These are phyloP conservation scores for Euphrasia arctica DNA, from an alignment of 305 asterid genomes.

Conservation along the genomic window DNA sequence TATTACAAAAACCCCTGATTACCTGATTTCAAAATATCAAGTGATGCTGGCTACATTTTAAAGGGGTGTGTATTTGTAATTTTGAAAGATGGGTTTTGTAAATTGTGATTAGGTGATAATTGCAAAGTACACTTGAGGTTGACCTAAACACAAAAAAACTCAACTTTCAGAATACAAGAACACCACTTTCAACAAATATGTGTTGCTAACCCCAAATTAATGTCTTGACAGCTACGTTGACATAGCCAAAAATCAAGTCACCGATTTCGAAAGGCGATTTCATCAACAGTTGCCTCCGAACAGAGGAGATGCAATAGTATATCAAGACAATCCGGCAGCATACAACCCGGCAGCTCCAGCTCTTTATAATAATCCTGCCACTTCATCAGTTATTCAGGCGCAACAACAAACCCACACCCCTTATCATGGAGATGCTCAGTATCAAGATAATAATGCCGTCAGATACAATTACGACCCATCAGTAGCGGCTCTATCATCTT, in stretches of 20 bases:
- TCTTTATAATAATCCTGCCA: slow-evolving; percentile 16
- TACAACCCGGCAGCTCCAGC: slow-evolving; percentile 23
- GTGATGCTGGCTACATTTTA: not conserved
- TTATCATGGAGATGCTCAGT: slow-evolving; percentile 26
- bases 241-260: slow-evolving; percentile 23
- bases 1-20: not conserved
- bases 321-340: slow-evolving; percentile 23
- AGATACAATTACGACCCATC: slow-evolving; percentile 14
- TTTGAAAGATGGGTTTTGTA: not conserved
- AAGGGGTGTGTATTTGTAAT: not conserved
- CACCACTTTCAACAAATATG: not conserved
- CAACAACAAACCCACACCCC: slow-evolving; percentile 24
- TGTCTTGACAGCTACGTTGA: slow-evolving; percentile 32
- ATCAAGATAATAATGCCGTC: slow-evolving; percentile 21
- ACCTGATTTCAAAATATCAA: not conserved
- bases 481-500: not conserved
- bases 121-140: not conserved
- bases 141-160: not conserved
- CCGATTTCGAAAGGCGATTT: slow-evolving; percentile 27
- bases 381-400: slow-evolving; percentile 31
- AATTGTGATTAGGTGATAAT: not conserved
- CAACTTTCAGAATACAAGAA: not conserved
- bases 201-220: slow-evolving; percentile 19
- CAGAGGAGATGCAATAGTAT: slow-evolving; percentile 19
- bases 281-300: slow-evolving; percentile 25